Base-by-base conservation (phyloP, 768 basidiomycete species). In the Termitomyces sp. region DNA sequence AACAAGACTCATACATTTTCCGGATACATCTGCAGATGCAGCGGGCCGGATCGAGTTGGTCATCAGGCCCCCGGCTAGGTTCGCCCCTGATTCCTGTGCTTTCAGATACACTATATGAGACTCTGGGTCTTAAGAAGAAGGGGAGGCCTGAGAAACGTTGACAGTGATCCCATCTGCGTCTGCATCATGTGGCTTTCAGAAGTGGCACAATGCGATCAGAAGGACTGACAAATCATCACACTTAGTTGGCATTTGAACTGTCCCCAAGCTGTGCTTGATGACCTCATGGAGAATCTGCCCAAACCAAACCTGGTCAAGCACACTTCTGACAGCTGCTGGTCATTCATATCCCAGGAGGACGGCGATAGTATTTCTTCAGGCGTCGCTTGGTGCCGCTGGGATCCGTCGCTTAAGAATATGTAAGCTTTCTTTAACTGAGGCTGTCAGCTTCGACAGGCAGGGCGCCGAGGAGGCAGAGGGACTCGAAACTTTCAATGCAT, bases 1-100 rank as follows among this genome's bases (percentile, higher is more conserved):
- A 38, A 60, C 24, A 32, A 43, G 35, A 26, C 22, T 43, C 43
- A 43, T 18, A 49, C 28, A 48, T 36, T 35, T 33, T 24, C 14
- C 5, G 20, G 46, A 36, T 22, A 28, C 11, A 10, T 16, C 10
- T 30, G 7, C 30, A 28, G 55, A 54, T 57, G 59, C 28, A 18
- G n/a, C 18, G 32, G 22, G 45, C 52, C 57, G 60, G 45, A n/a
- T 54, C 50, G 54, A 53, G 38, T 36, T 48, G 41, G 30, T 22
- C 56, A 52, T 57, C 41, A 24, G n/a, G 50, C 49, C 44, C 44
- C 36, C 3, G 16, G 22, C 41, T 40, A 49, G 7, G 20, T 44
- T 43, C 18, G 62, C 58, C 22, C 2, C 24, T 43, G n/a, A 24
- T 28, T 38, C 48, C 32, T 50, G 49, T 26, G 26, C 26, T 26